Evolutionary conservation across 2,329 filamentous ascomycete species (phyloP), one percentile per base, ranked within the genome.

Genomic region (Chrysoporthe austroafricana): DNA sequence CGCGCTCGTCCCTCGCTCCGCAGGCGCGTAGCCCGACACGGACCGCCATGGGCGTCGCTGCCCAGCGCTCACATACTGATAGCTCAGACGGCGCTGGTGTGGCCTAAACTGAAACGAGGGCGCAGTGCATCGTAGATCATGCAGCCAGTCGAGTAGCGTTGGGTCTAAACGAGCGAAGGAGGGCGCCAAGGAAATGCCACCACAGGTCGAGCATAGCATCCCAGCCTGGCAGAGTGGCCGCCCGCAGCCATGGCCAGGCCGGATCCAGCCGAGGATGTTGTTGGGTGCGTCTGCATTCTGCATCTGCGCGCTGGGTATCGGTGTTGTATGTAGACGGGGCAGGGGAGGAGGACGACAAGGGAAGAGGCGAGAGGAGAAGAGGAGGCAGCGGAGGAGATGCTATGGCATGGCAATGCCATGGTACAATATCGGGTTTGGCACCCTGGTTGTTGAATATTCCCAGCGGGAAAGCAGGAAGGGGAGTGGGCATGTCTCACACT

Each of bases 101-200:
- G 59, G 59, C 54, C 63, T 66, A 68, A 63, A 64, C 67, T 66
- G 54, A 48, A 68, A 64, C 42, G 57, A 58, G 67, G 57, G 57
- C 44, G 48, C 39, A 18, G 48, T 64, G 64, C 64, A 64, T 62
- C 57, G 67, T 52, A 67, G 64, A 69, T 64, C 64, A 69, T 69
- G 67, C 67, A 32, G 62, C 64, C 61, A 58, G 42, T 67, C 46
- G 42, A 61, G 62, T 69, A 67, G 64, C 64, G 67, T 64, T 67
- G 61, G 64, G 59, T 56, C 65, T 69, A 46, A 39, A 21, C 39
- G 9, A 48, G 46, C 16, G 59, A 32, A 52, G 50, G 50, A 52
- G 21, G 21, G 50, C 50, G 50, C 50, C 50, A 52, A 52, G 50
- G 21, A 52, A 13, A 32, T 32, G 50, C 50, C 50, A 52, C 26